phyloP scores from a whole-genome alignment of 371 early-diverging fungal genomes.

The Mortierella sp. region DNA sequence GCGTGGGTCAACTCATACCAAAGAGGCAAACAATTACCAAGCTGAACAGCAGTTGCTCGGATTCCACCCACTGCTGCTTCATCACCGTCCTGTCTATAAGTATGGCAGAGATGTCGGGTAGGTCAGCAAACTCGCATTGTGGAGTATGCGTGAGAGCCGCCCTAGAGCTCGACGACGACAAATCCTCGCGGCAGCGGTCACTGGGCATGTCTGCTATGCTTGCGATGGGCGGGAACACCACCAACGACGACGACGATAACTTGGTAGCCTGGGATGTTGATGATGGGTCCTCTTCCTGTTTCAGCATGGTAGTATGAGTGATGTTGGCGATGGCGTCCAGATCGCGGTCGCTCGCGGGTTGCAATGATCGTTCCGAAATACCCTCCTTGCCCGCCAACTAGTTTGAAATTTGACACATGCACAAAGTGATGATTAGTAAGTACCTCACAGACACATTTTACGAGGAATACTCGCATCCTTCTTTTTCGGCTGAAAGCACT shows the following conservation, averaged over 20 bases:
- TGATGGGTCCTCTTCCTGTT: neutral
- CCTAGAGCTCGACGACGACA: neutral
- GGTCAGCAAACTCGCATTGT: too few species aligned
- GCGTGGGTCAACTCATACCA: too few species aligned
- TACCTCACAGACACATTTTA: too few species aligned
- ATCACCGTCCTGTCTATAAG: neutral
- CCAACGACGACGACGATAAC: neutral
- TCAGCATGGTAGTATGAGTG: neutral
- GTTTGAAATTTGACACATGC: too few species aligned
- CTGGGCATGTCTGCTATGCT: neutral
- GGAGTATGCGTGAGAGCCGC: too few species aligned
- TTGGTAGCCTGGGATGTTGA: neutral
- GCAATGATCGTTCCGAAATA: neutral
- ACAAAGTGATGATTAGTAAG: too few species aligned
- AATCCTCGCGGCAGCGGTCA: neutral
- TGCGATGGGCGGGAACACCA: neutral
- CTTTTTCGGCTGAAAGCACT: too few species aligned
- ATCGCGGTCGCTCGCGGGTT: neutral
- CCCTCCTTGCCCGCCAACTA: neutral
- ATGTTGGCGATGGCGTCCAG: neutral
- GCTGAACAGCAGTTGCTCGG: neutral
- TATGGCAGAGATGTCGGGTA: neutral
- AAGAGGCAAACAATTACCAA: neutral
- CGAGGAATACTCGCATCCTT: too few species aligned
- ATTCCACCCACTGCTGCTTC: neutral